Conservation (phyloP, 495 filamentous ascomycete species). For the Hypoxylon fuscum region DNA sequence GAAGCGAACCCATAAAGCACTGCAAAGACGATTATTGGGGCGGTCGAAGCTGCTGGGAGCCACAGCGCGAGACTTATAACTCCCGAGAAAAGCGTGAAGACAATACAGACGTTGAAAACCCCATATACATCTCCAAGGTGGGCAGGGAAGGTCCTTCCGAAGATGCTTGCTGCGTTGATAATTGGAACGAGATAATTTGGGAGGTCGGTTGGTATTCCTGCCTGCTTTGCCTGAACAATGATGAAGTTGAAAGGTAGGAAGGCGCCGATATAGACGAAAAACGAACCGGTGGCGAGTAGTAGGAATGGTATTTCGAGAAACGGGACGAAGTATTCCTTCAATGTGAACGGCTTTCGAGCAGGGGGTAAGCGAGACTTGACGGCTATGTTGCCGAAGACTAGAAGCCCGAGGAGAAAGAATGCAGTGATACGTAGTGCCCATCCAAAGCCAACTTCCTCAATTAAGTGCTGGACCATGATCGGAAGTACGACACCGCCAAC, state of each 20-base stretch:
- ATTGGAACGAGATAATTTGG: slow-evolving; percentile 69
- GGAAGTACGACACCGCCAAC: slow-evolving; percentile 70
- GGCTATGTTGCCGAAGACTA: slow-evolving; percentile 57
- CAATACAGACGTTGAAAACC: slow-evolving; percentile 66
- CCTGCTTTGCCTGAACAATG: slow-evolving; percentile 59
- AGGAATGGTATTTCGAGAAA: slow-evolving; percentile 53
- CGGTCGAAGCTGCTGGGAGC: slow-evolving; percentile 61
- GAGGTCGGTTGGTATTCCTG: slow-evolving; percentile 63
- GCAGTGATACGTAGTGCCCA: slow-evolving; percentile 74
- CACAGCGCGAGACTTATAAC: slow-evolving; percentile 70
- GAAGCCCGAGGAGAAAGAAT: slow-evolving; percentile 68
- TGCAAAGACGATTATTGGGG: slow-evolving; percentile 67
- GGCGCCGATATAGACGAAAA: slow-evolving; percentile 68
- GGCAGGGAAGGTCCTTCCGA: slow-evolving; percentile 66
- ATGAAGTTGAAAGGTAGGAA: slow-evolving; percentile 72
- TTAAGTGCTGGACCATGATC: slow-evolving; percentile 69
- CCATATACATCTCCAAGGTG: slow-evolving; percentile 71
- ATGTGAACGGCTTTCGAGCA: slow-evolving; percentile 25
- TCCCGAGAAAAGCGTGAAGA: slow-evolving; percentile 60
- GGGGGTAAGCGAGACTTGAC: slow-evolving; percentile 30
- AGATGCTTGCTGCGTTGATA: slow-evolving; percentile 57
- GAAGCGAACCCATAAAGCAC: slow-evolving; percentile 68
- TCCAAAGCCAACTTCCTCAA: slow-evolving; percentile 64
- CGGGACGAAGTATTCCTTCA: slow-evolving; percentile 20
- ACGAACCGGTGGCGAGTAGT: slow-evolving; percentile 35